phyloP scores from a whole-genome alignment of 805 yeast species.

The Tetrapisispora taiwanensis region DNA sequence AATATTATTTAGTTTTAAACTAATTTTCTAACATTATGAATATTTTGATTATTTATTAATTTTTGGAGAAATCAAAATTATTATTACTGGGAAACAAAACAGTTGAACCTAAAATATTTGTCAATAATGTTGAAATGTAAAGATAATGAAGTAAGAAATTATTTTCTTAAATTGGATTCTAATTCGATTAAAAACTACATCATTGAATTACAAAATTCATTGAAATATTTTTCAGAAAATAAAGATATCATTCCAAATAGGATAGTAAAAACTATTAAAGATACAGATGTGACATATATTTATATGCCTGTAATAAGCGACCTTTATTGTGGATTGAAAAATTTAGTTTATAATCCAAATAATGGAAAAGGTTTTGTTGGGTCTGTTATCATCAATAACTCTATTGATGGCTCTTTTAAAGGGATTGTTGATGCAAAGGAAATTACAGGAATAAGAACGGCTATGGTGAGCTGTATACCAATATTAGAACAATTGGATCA shows the following conservation, averaged over 20 bases:
- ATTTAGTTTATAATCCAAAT: conserved; percentile 31
- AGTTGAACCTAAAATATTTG: no score
- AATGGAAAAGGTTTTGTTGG: conserved; percentile 54
- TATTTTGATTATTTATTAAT: no score
- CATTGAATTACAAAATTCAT: conserved; percentile 22
- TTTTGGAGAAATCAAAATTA: no score
- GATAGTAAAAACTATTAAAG: conserved; percentile 34
- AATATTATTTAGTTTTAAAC: no score
- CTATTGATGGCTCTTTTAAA: conserved; percentile 38
- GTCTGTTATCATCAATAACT: conserved; percentile 41
- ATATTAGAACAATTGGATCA: neutral
- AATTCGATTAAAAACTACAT: neutral
- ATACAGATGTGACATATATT: conserved; percentile 31
- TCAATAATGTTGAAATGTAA: neutral
- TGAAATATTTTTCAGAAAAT: conserved; percentile 34
- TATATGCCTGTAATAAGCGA: conserved; percentile 59
- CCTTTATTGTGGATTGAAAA: conserved; percentile 46
- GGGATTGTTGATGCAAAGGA: conserved; percentile 51
- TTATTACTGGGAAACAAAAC: no score
- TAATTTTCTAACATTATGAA: no score
- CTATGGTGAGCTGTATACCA: conserved; percentile 40
- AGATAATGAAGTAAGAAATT: neutral
- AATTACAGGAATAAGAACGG: conserved; percentile 59
- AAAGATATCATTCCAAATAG: conserved; percentile 46
- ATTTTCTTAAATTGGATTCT: neutral